Evolutionary conservation across 202 grass and related monocot species (phyloP).

Genomic region (Carex arenaria): DNA sequence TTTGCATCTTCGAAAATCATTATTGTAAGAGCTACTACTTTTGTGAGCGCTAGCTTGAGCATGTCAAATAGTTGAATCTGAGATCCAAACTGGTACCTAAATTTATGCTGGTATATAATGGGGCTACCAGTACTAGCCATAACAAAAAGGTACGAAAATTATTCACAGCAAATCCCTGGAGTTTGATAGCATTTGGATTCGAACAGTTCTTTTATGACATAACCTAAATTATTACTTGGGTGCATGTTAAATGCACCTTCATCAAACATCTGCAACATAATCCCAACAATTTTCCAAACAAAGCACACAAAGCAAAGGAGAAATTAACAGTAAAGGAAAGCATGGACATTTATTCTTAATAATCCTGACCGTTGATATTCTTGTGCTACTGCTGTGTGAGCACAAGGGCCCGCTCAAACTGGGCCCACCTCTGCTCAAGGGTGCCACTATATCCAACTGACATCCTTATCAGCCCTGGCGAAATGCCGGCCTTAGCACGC

Average conservation of each 20-base stretch:
- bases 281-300: neutral
- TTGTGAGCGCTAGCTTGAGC: neutral
- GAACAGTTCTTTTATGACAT: neutral
- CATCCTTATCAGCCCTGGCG: slow-evolving; percentile 59
- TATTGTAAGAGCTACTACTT: neutral
- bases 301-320: neutral
- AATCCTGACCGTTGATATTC: neutral
- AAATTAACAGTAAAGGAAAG: neutral
- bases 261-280: neutral
- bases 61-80: neutral
- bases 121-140: neutral
- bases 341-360: neutral
- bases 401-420: slow-evolving; percentile 62
- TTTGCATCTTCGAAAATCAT: neutral
- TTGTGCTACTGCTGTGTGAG: slow-evolving; percentile 34
- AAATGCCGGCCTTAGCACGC: slow-evolving; percentile 47
- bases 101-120: neutral
- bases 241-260: neutral
- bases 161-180: neutral
- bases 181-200: neutral
- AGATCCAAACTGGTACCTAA: neutral
- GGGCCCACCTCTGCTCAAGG: slow-evolving; percentile 71
- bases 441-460: slow-evolving; percentile 73
- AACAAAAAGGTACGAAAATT: neutral
- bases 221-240: neutral